These are phyloP conservation scores for Talaromyces proteolyticus DNA, from an alignment of 495 filamentous ascomycete genomes.

Conservation along the genomic window DNA sequence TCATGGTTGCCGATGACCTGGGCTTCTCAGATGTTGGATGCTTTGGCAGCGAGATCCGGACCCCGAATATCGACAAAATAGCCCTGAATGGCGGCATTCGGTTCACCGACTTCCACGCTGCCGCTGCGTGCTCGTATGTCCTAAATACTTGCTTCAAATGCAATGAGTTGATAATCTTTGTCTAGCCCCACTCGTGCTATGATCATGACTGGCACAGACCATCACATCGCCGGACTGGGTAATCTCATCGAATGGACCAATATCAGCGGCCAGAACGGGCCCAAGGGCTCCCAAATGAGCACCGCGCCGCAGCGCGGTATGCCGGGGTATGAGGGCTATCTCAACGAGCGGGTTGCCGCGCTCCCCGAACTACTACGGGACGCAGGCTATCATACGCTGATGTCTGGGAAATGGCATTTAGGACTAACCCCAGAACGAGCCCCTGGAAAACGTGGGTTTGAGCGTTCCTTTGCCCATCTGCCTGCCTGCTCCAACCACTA, in stretches of 20 bases:
- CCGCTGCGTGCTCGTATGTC: slow-evolving; percentile 50
- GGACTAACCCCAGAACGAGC: slow-evolving; percentile 32
- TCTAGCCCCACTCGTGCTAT: slow-evolving; percentile 50
- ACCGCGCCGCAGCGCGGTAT: slow-evolving; percentile 44
- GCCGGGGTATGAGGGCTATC: slow-evolving; percentile 62
- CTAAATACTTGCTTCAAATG: too few relatives aligned
- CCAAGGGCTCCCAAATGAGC: slow-evolving; percentile 35
- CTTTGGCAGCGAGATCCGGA: slow-evolving; percentile 59
- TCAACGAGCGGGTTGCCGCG: slow-evolving; percentile 56
- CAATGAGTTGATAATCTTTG: background rate
- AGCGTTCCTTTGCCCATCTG: slow-evolving; percentile 44
- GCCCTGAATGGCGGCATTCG: slow-evolving; percentile 48
- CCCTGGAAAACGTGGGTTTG: slow-evolving; percentile 37
- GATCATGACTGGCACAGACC: slow-evolving; percentile 45
- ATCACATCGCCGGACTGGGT: slow-evolving; percentile 40
- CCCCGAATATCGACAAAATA: slow-evolving; percentile 54
- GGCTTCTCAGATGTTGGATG: slow-evolving; percentile 57
- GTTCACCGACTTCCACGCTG: slow-evolving; percentile 59
- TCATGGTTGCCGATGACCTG: slow-evolving; percentile 58
- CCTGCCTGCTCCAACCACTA: slow-evolving; percentile 58
- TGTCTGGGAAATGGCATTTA: slow-evolving; percentile 58
- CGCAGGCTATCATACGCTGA: slow-evolving; percentile 55
- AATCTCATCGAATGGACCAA: slow-evolving; percentile 46
- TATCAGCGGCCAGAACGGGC: slow-evolving; percentile 35
- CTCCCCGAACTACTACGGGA: slow-evolving; percentile 58